These are phyloP conservation scores for Raphanus raphanistrum DNA, from an alignment of 345 rosid genomes.

Conservation along the genomic window DNA sequence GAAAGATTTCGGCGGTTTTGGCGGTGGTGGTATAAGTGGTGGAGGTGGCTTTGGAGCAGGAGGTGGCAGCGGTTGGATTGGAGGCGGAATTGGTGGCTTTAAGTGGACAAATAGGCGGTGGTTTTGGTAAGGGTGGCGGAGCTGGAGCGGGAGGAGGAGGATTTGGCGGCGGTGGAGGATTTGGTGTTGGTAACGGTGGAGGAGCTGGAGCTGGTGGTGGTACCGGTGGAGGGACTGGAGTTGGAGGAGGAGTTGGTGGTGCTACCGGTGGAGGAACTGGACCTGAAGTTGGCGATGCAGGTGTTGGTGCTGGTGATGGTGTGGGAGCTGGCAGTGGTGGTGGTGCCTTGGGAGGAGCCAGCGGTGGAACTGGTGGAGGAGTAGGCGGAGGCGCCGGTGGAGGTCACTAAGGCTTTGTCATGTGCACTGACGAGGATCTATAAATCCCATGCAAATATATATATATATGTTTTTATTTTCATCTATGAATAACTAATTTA, in stretches of 20 bases:
- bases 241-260: background rate
- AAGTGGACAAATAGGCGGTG: constrained; percentile 34
- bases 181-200: background rate
- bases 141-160: background rate
- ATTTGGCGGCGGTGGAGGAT: background rate
- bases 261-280: background rate
- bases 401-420: constrained; percentile 25
- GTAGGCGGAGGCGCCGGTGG: background rate
- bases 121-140: constrained; percentile 21
- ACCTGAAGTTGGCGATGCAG: background rate
- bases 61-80: constrained; percentile 37
- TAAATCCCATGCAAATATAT: constrained; percentile 15
- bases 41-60: constrained; percentile 38
- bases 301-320: background rate
- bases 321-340: background rate
- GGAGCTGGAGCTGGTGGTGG: constrained; percentile 1
- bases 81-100: constrained; percentile 37
- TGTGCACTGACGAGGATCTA: constrained; percentile 15
- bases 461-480: background rate
- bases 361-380: background rate
- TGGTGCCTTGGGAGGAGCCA: background rate
- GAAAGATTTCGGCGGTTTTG: constrained; percentile 29
- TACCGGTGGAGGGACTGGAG: background rate
- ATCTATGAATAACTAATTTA: background rate
- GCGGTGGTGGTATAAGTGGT: constrained; percentile 24